Evolutionary conservation across 192 early-diverging fungal species (phyloP).

Genomic region (Pilobolus umbonatus): DNA sequence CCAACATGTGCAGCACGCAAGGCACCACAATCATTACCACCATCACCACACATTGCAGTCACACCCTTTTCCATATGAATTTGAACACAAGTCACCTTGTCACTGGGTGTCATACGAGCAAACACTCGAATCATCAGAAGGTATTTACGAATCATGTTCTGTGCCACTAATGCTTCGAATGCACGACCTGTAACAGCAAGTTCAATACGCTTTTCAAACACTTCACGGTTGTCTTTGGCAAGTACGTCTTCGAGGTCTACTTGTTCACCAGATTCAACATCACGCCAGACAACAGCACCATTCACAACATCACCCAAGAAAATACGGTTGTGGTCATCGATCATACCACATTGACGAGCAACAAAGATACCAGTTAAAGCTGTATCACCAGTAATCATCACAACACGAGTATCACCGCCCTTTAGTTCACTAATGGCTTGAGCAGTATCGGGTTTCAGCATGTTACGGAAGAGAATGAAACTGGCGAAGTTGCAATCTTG

Average conservation of each 20-base stretch:
- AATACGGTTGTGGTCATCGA: constrained; percentile 43
- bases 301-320: constrained; percentile 49
- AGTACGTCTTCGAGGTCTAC: constrained; percentile 37
- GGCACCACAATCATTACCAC: constrained; percentile 83
- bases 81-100: constrained; percentile 70
- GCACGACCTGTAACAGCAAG: constrained; percentile 70
- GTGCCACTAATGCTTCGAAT: constrained; percentile 47
- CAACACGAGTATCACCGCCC: constrained; percentile 60
- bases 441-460: constrained; percentile 66
- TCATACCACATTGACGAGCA: constrained; percentile 63
- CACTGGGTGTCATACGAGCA: constrained; percentile 75
- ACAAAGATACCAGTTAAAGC: constrained; percentile 71
- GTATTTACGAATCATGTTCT: constrained; percentile 42
- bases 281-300: constrained; percentile 48
- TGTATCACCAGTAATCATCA: constrained; percentile 89
- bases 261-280: constrained; percentile 48
- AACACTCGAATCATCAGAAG: constrained; percentile 70
- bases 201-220: constrained; percentile 43
- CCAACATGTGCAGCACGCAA: constrained; percentile 78
- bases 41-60: constrained; percentile 86
- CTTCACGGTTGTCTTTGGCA: constrained; percentile 14
- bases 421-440: constrained; percentile 64
- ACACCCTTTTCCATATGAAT: constrained; percentile 75
- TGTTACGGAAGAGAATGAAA: constrained; percentile 74
- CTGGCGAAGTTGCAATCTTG: constrained; percentile 46